Conservation (phyloP, 1,284 basidiomycete species). For the Phellinidium pouzarii region DNA sequence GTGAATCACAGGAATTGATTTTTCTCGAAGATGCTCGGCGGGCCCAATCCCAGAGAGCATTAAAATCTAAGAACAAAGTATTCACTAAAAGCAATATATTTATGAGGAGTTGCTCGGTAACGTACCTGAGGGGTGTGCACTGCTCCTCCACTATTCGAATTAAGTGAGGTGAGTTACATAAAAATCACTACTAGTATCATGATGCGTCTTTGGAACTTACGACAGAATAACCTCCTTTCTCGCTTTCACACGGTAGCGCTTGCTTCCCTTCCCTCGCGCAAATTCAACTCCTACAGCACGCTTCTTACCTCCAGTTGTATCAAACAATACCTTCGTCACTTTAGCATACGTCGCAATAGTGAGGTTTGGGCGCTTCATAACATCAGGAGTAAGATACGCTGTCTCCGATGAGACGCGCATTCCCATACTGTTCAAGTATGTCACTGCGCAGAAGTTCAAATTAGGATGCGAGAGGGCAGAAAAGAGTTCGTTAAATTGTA, state of each 20-base stretch:
- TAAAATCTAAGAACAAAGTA: constrained; percentile 42
- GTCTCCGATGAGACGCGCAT: constrained; percentile 22
- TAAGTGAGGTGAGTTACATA: not conserved
- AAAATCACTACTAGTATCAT: not conserved
- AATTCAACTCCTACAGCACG: constrained; percentile 26
- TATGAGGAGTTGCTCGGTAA: not conserved
- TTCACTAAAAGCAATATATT: not conserved
- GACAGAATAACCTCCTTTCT: constrained; percentile 23
- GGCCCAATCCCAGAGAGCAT: constrained; percentile 67
- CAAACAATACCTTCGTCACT: constrained; percentile 24
- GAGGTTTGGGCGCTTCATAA: constrained; percentile 24
- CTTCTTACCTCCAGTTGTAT: constrained; percentile 13
- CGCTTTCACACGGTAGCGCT: constrained; percentile 20
- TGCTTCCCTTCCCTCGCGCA: constrained; percentile 12
- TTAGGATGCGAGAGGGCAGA: constrained; percentile 5
- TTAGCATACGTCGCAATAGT: constrained; percentile 21
- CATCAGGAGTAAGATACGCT: constrained; percentile 24
- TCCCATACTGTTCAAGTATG: constrained; percentile 19
- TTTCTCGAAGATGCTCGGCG: constrained; percentile 40
- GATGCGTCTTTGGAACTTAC: constrained; percentile 7
- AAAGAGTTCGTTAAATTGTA: not conserved
- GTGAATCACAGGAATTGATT: constrained; percentile 43
- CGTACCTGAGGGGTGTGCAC: constrained; percentile 21
- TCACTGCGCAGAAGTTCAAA: constrained; percentile 16
- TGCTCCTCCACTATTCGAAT: constrained; percentile 20